Conservation (phyloP, 768 basidiomycete species). For the Lentinula raphanica region DNA sequence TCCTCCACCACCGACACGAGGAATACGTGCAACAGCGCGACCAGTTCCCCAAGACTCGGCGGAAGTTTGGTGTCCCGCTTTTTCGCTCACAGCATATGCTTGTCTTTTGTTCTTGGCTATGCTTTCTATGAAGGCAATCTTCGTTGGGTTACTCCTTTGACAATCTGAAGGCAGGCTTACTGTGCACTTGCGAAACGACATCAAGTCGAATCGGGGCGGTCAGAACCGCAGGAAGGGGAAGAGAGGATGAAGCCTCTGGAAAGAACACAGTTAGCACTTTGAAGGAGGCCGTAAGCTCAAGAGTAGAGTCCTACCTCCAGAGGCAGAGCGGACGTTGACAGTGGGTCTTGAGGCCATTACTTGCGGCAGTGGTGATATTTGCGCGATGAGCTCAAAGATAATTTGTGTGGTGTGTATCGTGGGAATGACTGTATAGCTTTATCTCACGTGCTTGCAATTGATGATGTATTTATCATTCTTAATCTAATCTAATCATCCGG, state of each 20-base stretch:
- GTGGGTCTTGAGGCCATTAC: conserved; percentile 91
- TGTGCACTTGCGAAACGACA: conserved; percentile 98
- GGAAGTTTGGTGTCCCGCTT: conserved; percentile 98
- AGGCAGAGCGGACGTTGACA: conserved; percentile 72
- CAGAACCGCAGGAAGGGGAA: conserved; percentile 92
- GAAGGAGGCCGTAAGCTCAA: neutral
- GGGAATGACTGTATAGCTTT: neutral
- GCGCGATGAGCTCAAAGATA: neutral
- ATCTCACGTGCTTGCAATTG: too few relatives aligned
- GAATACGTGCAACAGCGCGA: conserved; percentile 99
- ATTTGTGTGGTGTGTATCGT: neutral
- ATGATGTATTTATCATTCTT: too few relatives aligned
- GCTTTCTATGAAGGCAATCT: conserved; percentile 59
- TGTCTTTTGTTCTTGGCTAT: conserved; percentile 98
- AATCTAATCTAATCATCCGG: too few relatives aligned
- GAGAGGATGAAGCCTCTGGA: conserved; percentile 78
- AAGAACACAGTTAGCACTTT: neutral
- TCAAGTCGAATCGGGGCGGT: conserved; percentile 98
- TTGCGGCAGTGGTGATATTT: neutral
- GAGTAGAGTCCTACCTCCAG: conserved; percentile 55
- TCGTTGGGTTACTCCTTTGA: neutral
- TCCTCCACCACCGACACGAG: conserved; percentile 98
- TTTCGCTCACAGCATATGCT: conserved; percentile 93
- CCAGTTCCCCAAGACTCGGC: conserved; percentile 99
- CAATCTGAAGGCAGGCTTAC: conserved; percentile 52